Evolutionary conservation across 192 early-diverging fungal species (phyloP), one percentile per base, ranked within the genome.

Genomic region (Umbelopsis sp.): DNA sequence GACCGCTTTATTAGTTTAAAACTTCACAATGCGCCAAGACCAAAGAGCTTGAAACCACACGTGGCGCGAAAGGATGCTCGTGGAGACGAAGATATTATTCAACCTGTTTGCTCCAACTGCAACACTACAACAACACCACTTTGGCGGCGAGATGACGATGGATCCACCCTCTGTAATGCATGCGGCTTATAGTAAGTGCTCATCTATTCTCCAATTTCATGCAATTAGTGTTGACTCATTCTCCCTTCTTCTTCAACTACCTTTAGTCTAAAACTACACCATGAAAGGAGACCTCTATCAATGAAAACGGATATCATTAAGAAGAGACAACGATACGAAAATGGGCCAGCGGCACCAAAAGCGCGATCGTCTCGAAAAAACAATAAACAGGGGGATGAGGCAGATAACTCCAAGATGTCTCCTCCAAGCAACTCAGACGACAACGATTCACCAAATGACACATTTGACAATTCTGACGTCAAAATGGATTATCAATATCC

Each of bases 101-200:
- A 67, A 31, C 81, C 22, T 74, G 75, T 76, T 69, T 93, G 92
- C 70, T 85, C 83, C 79, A 93, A 93, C 74, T 93, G 92, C 66
- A 81, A 83, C 41, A 91, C 90, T 1, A 97, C 92, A 9, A 90
- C 92, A 36, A 99, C 97, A 34, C 91, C 95, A 0, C 83, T 99
- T 32, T 99, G 97, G 97, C 89, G 97, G 34, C 84, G 95, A 44
- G 84, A 85, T 45, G 81, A 84, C 43, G 75, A 79, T 11, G 86
- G 84, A n/a, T 77, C 82, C 31, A 76, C 82, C 22, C 73, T 87
- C 8, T 87, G 86, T 66, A 87, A 87, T 65, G 86, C 86, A 5
- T 87, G 86, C 68, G 86, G 86, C 17, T 69, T 88, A 69, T 88
- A 86, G 74, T 88, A 83, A 68, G 76, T 80, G 45, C n/a, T 32